Evolutionary conservation across 768 basidiomycete species (phyloP).

Genomic region (Tylopilus subfusipes): DNA sequence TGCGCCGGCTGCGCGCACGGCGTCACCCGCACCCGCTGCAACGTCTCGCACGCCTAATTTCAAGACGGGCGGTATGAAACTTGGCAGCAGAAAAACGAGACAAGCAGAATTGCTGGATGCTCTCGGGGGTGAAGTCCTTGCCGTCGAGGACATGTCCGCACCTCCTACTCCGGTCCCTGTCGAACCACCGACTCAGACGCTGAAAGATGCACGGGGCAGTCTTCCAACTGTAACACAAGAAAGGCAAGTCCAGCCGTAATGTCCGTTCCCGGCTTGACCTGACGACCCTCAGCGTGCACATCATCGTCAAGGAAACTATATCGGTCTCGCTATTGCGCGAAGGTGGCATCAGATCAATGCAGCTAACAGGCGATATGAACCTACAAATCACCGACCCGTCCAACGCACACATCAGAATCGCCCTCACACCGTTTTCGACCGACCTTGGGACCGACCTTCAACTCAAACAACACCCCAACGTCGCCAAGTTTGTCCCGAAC

Average conservation of each 20-base stretch:
- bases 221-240: slow-evolving; percentile 73
- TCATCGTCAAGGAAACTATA: slow-evolving; percentile 79
- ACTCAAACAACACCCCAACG: slow-evolving; percentile 97
- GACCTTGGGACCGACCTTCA: slow-evolving; percentile 71
- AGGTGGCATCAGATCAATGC: slow-evolving; percentile 86
- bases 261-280: background rate
- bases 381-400: slow-evolving; percentile 77
- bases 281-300: slow-evolving; percentile 62
- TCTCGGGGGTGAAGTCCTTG: slow-evolving; percentile 71
- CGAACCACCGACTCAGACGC: slow-evolving; percentile 41
- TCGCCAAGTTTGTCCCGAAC: slow-evolving; percentile 77
- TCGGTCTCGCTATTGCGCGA: slow-evolving; percentile 81
- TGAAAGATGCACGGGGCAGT: slow-evolving; percentile 55
- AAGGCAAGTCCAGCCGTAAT: slow-evolving; percentile 46
- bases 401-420: slow-evolving; percentile 67
- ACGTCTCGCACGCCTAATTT: slow-evolving; percentile 71
- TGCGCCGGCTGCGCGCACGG: slow-evolving; percentile 41
- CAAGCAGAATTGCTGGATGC: slow-evolving; percentile 87
- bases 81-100: slow-evolving; percentile 88
- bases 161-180: slow-evolving; percentile 48
- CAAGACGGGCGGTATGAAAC: slow-evolving; percentile 95
- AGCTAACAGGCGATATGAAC: slow-evolving; percentile 94
- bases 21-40: slow-evolving; percentile 42
- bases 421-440: slow-evolving; percentile 52
- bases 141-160: slow-evolving; percentile 49